Percentiles rank a stretch among this genome's conserved stretches.
These are phyloP conservation scores for Plantago lanceolata DNA, from an alignment of 305 asterid genomes.

Conservation along the genomic window DNA sequence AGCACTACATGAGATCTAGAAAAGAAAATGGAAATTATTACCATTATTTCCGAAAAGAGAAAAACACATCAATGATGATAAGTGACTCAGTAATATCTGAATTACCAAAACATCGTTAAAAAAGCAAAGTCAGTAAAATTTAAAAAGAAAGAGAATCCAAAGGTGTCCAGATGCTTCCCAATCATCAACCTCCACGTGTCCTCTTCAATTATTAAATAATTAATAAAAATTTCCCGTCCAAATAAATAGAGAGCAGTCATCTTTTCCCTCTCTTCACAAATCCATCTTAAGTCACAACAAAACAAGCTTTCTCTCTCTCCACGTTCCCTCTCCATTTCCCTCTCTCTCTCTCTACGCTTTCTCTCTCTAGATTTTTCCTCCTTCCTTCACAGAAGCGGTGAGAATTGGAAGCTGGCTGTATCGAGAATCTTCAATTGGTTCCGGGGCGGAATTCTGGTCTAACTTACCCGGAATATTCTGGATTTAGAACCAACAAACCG, in stretches of 20 bases:
- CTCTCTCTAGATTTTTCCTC: neutral
- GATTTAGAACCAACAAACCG: neutral
- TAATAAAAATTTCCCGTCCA: no score
- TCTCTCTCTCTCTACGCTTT: neutral
- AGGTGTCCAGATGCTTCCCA: neutral
- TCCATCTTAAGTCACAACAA: neutral
- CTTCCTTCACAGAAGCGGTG: no score
- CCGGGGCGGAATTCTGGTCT: constrained; percentile 3
- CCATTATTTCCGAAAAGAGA: neutral
- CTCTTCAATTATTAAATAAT: neutral
- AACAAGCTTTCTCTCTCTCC: neutral
- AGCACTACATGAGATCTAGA: neutral
- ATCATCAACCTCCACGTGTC: neutral
- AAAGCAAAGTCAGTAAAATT: neutral
- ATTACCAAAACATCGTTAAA: no score
- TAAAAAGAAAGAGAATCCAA: neutral
- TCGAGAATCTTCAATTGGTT: neutral
- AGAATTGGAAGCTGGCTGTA: neutral
- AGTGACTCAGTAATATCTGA: neutral
- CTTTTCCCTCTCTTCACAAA: constrained; percentile 21
- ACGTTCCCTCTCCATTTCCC: neutral
- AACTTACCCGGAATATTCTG: neutral
- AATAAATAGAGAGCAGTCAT: constrained; percentile 1
- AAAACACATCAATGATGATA: neutral
- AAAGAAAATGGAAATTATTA: no score